A percentile compares a stretch with the other conserved stretches of the same genome.
Evolutionary conservation across 768 basidiomycete genomes (phyloP).

Genomic region (Calocybe cyanea): DNA sequence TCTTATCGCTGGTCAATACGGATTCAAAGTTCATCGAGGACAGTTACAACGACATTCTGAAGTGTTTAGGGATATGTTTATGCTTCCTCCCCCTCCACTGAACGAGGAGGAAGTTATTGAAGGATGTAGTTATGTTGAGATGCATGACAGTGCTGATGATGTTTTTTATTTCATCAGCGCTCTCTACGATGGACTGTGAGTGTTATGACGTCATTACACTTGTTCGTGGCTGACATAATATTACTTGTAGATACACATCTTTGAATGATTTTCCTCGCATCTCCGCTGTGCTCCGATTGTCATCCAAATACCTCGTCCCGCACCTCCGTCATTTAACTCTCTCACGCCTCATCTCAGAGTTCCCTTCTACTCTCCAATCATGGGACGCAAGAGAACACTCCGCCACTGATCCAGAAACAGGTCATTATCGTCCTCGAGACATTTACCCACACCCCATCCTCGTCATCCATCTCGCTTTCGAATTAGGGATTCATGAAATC

Average conservation of each 20-base stretch:
- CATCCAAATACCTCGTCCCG: constrained; percentile 73
- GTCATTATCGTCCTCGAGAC: constrained; percentile 58
- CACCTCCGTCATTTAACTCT: constrained; percentile 62
- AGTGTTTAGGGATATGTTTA: constrained; percentile 66
- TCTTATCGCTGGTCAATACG: constrained; percentile 50
- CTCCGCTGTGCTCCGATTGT: constrained; percentile 64
- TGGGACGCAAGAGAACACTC: constrained; percentile 68
- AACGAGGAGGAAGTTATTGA: constrained; percentile 43
- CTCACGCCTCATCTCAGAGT: constrained; percentile 54
- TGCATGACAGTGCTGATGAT: constrained; percentile 62
- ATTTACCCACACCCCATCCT: constrained; percentile 64
- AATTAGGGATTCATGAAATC: constrained; percentile 52
- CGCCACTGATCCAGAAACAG: constrained; percentile 39
- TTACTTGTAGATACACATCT: too few relatives aligned
- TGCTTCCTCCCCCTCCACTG: constrained; percentile 39
- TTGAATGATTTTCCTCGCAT: constrained; percentile 27
- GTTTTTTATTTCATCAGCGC: constrained; percentile 63
- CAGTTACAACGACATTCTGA: constrained; percentile 75
- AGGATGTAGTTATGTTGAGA: constrained; percentile 52
- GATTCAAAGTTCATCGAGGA: constrained; percentile 73
- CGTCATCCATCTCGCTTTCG: constrained; percentile 65
- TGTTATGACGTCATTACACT: constrained; percentile 2
- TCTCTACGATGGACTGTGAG: constrained; percentile 75
- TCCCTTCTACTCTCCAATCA: constrained; percentile 60
- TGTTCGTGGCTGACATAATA: constrained; percentile 5